These are phyloP conservation scores for Fomitiporia mediterranea DNA, from an alignment of 1,284 basidiomycete genomes.

Conservation along the genomic window DNA sequence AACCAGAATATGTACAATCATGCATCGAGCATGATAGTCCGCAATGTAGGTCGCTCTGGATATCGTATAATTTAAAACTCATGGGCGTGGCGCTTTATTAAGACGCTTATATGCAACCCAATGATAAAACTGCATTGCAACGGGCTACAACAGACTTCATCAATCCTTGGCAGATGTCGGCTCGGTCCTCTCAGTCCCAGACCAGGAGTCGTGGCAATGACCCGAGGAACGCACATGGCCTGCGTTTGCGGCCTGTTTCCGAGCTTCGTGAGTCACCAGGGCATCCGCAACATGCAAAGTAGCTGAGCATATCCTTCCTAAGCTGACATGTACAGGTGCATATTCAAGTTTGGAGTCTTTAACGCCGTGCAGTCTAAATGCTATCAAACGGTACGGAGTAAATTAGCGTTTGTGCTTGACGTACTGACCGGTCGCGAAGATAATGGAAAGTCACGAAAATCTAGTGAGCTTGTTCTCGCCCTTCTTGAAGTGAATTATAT, in stretches of 20 bases:
- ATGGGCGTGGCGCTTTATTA: too few relatives aligned
- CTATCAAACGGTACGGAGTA: conserved; percentile 59
- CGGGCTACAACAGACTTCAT: neutral
- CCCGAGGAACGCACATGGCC: conserved; percentile 40
- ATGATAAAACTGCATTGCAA: neutral
- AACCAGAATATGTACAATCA: neutral
- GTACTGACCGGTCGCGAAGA: conserved; percentile 36
- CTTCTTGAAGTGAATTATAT: conserved; percentile 3
- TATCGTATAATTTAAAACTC: too few relatives aligned
- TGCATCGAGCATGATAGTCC: too few relatives aligned
- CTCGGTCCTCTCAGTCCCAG: neutral
- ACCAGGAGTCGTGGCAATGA: conserved; percentile 22
- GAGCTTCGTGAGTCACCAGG: conserved; percentile 53
- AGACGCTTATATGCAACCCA: conserved; percentile 16
- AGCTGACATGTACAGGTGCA: conserved; percentile 77
- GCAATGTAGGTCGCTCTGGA: too few relatives aligned
- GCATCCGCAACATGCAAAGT: too few relatives aligned
- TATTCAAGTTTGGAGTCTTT: conserved; percentile 87
- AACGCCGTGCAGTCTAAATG: conserved; percentile 87
- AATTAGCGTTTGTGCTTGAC: conserved; percentile 6
- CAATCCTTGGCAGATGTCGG: neutral
- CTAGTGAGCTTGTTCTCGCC: conserved; percentile 43
- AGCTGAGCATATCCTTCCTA: conserved; percentile 13
- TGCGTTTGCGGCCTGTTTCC: conserved; percentile 63
- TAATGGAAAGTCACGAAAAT: conserved; percentile 68